Base-by-base conservation (phyloP, 75 land plant genomes). In the Pinus tabuliformis region DNA sequence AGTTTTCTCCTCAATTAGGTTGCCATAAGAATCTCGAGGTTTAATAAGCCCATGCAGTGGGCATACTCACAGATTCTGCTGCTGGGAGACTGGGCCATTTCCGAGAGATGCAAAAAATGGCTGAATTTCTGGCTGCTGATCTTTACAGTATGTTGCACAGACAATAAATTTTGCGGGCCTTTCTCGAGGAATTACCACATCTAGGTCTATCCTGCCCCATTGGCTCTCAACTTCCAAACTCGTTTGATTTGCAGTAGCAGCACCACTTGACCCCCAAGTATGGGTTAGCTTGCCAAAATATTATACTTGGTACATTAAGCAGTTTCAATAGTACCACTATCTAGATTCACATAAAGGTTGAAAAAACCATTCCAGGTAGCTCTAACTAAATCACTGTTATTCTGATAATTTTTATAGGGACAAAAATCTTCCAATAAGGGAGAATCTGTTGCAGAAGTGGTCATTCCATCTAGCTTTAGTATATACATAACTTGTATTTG, bases 1-100 rank as follows among this genome's bases (percentile, higher is more conserved):
- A 39, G 52, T 22, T 42, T 57, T 52, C 58, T 72, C 54, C 66
- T 77, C 56, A 14, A 90, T 74, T 20, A 87, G 89, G 20, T 85
- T 84, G 56, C 99, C 99, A 73, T 82, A 75, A n/a, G 78, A 77
- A 80, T 94, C 95, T 15, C 97, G 88, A 18, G 83, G 87, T n/a
- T 88, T 74, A 16, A 96, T 85, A 16, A 90, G 92, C 15, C 99
- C 99, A 78, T 96, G 97, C 75, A 96, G 83, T 13, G 95, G 97
- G 64, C 99, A 96, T 20, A 87, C 80, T 65, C 62, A 68, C 58
- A 92, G 80, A 76, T 96, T 97, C 80, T 85, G 73, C 80, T 95
- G 87, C 70, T 85, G 91, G 64, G 95, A 96, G 72, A 94, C 84
- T 8, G 89, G 84, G 3, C 99, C 97, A 20, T 94, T 96, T 74